A percentile compares a stretch with the other conserved stretches of the same genome.
These are phyloP conservation scores for Picochlorum costavermella DNA, from an alignment of 139 green algal species.

Conservation along the genomic window DNA sequence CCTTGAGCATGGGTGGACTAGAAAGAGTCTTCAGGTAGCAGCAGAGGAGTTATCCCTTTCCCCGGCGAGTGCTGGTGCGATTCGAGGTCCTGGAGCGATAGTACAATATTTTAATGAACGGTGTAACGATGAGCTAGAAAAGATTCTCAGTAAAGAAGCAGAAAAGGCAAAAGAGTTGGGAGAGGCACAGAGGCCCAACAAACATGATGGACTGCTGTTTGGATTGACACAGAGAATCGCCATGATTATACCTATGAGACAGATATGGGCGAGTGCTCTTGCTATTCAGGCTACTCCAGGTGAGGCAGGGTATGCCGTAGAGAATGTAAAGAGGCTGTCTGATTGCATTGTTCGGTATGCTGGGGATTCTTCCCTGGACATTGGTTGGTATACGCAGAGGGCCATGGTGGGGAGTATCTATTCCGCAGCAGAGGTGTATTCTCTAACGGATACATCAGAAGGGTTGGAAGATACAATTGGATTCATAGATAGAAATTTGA, in stretches of 20 bases:
- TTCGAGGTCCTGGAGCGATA: conserved; percentile 36
- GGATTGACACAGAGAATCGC: conserved; percentile 43
- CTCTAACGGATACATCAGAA: conserved; percentile 68
- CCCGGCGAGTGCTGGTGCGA: conserved; percentile 32
- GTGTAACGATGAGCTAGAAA: conserved; percentile 37
- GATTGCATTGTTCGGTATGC: conserved; percentile 53
- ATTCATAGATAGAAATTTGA: not conserved
- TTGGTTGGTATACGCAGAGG: conserved; percentile 61
- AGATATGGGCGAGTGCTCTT: conserved; percentile 50
- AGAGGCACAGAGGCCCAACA: not conserved
- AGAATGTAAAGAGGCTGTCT: conserved; percentile 34
- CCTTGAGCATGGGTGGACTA: conserved; percentile 32
- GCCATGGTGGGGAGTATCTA: conserved; percentile 49
- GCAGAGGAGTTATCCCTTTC: conserved; percentile 49
- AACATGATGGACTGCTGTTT: conserved; percentile 26
- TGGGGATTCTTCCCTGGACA: conserved; percentile 54
- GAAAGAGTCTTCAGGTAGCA: conserved; percentile 24
- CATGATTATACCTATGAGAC: conserved; percentile 41
- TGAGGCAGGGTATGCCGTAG: conserved; percentile 26
- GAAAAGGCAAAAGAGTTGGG: conserved; percentile 20
- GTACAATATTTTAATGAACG: conserved; percentile 45
- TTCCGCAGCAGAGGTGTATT: conserved; percentile 58
- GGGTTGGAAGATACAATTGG: conserved; percentile 46
- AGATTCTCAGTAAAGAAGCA: conserved; percentile 10
- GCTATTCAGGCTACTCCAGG: conserved; percentile 36